A percentile compares a stretch with the other conserved stretches of the same genome.
phyloP scores from a whole-genome alignment of 441 rosid genomes.

The Adansonia grandidieri region DNA sequence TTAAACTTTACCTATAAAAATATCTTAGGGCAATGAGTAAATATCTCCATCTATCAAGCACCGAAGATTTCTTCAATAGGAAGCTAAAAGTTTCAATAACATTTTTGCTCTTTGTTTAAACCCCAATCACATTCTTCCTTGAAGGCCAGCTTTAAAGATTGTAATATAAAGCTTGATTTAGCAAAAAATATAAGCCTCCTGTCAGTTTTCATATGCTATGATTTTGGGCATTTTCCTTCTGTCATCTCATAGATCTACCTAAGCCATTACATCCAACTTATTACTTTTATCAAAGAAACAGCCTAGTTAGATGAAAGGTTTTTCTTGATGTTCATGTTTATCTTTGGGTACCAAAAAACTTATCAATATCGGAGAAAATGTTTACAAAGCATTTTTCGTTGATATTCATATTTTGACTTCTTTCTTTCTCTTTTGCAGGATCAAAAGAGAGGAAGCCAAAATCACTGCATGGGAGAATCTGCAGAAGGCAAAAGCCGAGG shows the following conservation, averaged over 20 bases:
- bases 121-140: neutral
- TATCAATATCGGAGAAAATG: neutral
- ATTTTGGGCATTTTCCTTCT: slow-evolving; percentile 1
- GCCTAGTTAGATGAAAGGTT: neutral
- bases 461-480: slow-evolving; percentile 91
- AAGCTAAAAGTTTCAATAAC: neutral
- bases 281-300: neutral
- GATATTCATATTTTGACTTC: slow-evolving; percentile 12
- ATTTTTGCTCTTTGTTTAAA: neutral
- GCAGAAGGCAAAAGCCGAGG: slow-evolving; percentile 94
- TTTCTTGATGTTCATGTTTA: neutral
- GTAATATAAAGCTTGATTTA: neutral
- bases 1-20: neutral
- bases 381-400: neutral
- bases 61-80: neutral
- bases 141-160: neutral
- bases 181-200: neutral
- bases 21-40: neutral
- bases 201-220: neutral
- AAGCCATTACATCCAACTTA: neutral
- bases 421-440: slow-evolving; percentile 43
- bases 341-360: too few relatives aligned
- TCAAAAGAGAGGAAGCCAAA: slow-evolving; percentile 81
- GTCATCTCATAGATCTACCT: neutral
- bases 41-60: neutral